phyloP scores from a whole-genome alignment of 1,139 yeast genomes.

The Candida neerlandica region DNA sequence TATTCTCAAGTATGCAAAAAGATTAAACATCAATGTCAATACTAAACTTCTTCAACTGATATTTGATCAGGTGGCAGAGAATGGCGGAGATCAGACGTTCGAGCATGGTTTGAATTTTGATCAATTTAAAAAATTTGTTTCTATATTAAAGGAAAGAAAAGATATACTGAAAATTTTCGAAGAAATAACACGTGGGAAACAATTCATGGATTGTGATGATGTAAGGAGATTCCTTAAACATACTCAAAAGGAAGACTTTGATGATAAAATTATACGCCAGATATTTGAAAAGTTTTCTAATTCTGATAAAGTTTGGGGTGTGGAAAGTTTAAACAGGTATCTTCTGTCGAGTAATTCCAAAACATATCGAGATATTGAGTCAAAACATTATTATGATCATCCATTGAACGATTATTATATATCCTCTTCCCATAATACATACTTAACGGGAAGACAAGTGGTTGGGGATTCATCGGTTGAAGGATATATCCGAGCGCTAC shows the following conservation, averaged over 20 bases:
- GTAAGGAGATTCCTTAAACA: slow-evolving; percentile 51
- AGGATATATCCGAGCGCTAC: slow-evolving; percentile 86
- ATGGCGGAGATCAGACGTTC: slow-evolving; percentile 9
- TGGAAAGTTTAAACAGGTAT: slow-evolving; percentile 55
- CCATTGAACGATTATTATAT: slow-evolving; percentile 88
- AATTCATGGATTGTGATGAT: slow-evolving; percentile 44
- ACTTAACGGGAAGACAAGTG: slow-evolving; percentile 84
- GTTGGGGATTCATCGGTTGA: slow-evolving; percentile 91
- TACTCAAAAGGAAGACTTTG: slow-evolving; percentile 52
- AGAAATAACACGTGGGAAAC: slow-evolving; percentile 27
- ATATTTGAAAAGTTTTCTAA: slow-evolving; percentile 50
- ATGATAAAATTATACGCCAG: slow-evolving; percentile 28
- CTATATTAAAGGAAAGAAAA: slow-evolving; percentile 38
- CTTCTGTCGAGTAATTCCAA: slow-evolving; percentile 50
- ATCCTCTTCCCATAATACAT: slow-evolving; percentile 94
- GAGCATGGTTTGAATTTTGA: slow-evolving; percentile 52
- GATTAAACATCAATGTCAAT: slow-evolving; percentile 66
- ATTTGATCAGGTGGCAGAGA: slow-evolving; percentile 43
- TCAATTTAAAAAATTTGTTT: slow-evolving; percentile 75
- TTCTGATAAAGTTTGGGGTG: slow-evolving; percentile 35
- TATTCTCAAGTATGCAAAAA: slow-evolving; percentile 62
- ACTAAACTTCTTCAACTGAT: slow-evolving; percentile 33
- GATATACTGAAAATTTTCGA: slow-evolving; percentile 39
- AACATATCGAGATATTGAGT: slow-evolving; percentile 31
- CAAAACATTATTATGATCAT: slow-evolving; percentile 47